Base-by-base conservation (phyloP, 2,329 filamentous ascomycete species). In the Paraphoma chrysanthemicola region DNA sequence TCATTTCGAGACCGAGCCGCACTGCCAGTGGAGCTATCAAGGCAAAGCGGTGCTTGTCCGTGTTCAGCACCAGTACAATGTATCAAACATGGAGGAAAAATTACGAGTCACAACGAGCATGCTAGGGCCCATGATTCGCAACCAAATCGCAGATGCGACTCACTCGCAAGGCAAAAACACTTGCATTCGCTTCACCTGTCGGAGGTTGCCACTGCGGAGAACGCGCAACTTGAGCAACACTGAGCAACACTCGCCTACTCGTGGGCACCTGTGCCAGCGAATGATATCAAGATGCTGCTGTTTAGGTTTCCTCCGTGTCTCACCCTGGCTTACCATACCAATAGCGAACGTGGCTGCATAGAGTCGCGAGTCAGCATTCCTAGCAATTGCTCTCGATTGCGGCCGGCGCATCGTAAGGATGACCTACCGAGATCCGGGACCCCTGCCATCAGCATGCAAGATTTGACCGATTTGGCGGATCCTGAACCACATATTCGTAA, bases 401-500 rank as follows among this genome's bases (percentile, higher is more conserved):
- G 36, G 29, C 46, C 29, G 46, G 42, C 49, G 53, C 30, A 38
- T 30, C n/a, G 9, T 10, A 29, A 44, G 18, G 51, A 54, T 36
- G 23, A 28, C 23, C 44, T 57, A 43, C 45, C 46, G 50, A 57
- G 46, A 57, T 53, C 50, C 23, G 31, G 23, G 42, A 28, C 42
- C 50, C 54, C 36, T 53, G 54, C 47, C 43, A 31, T 44, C 38
- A 44, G 36, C 44, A 48, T 48, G 48, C 48, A 44, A 51, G 54
- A 48, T 48, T 36, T 51, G 10, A 31, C 31, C 49, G 42, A 46
- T 16, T 46, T 12, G 31, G 45, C 51, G 39, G 51, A 47, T 36
- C 33, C 33, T 36, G 33, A 54, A 38, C 44, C 30, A 38, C 29
- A 39, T 23, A 38, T 10, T 18, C 6, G 7, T 6, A 18, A 41